These are phyloP conservation scores for Cairneyella variabilis DNA, from an alignment of 495 filamentous ascomycete genomes.

Conservation along the genomic window DNA sequence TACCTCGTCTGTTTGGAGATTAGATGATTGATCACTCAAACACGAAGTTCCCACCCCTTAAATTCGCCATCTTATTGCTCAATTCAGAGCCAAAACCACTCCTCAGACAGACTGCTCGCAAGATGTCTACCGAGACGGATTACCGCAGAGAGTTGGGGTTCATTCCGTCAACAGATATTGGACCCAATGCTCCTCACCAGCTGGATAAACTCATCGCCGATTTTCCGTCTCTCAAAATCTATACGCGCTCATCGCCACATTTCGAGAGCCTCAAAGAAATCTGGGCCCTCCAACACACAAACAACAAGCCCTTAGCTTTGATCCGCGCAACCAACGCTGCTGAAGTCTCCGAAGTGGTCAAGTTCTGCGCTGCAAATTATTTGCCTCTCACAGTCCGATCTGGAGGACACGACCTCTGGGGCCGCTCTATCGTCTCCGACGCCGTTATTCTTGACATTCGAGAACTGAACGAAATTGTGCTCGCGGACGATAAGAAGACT, in stretches of 20 bases:
- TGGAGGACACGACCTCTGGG: slow-evolving; percentile 50
- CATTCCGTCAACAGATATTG: neutral
- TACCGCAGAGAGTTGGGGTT: neutral
- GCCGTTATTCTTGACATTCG: slow-evolving; percentile 47
- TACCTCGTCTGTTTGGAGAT: too few relatives aligned
- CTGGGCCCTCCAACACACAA: slow-evolving; percentile 30
- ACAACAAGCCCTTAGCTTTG: slow-evolving; percentile 26
- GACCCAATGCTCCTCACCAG: neutral
- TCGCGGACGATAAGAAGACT: slow-evolving; percentile 22
- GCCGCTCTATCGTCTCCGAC: slow-evolving; percentile 32
- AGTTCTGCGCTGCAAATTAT: slow-evolving; percentile 38
- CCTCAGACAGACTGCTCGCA: too few relatives aligned
- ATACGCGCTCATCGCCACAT: slow-evolving; percentile 28
- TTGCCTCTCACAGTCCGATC: slow-evolving; percentile 47
- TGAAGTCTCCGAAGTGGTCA: slow-evolving; percentile 39
- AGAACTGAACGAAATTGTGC: slow-evolving; percentile 28
- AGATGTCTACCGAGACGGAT: neutral
- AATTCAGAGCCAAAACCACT: too few relatives aligned
- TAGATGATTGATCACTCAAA: too few relatives aligned
- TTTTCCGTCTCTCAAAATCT: slow-evolving; percentile 16
- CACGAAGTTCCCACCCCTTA: too few relatives aligned
- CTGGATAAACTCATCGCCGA: slow-evolving; percentile 9
- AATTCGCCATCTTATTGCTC: too few relatives aligned
- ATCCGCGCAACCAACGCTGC: slow-evolving; percentile 34
- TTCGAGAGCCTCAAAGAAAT: slow-evolving; percentile 31